Conservation (phyloP, 1,284 basidiomycete species). For the Fomitopsis betulina region DNA sequence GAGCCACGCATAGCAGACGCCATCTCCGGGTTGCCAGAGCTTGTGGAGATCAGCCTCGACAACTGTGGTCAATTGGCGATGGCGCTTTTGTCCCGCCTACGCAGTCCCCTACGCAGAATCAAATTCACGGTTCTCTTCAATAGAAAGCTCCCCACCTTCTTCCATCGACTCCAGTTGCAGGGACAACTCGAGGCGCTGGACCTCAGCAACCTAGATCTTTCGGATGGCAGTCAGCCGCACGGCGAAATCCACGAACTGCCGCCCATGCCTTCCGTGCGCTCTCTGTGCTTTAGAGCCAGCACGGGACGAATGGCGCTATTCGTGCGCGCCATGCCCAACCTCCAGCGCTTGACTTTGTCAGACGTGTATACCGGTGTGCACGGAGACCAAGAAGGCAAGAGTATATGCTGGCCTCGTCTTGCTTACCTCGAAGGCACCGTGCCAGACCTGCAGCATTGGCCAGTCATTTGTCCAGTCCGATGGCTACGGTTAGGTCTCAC, state of each 20-base stretch:
- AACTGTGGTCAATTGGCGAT: constrained; percentile 5
- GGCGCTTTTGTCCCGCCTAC: not conserved
- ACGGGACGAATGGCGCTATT: constrained; percentile 7
- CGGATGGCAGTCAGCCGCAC: constrained; percentile 3
- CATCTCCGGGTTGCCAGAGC: constrained; percentile 4
- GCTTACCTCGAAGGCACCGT: constrained; percentile 5
- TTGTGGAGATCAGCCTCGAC: constrained; percentile 5
- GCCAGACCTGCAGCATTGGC: constrained; percentile 6
- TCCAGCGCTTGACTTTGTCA: not conserved
- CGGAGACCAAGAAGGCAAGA: not conserved
- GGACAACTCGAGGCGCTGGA: constrained; percentile 2
- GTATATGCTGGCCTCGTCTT: constrained; percentile 3
- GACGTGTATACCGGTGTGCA: constrained; percentile 5
- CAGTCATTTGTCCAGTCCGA: constrained; percentile 4
- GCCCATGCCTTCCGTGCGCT: constrained; percentile 6
- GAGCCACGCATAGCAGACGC: constrained; percentile 7
- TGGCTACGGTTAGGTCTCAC: constrained; percentile 6
- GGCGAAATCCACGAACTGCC: constrained; percentile 7
- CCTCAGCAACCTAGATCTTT: constrained; percentile 4
- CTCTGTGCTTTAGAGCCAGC: constrained; percentile 2
- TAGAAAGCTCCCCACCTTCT: constrained; percentile 6
- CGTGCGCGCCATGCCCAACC: constrained; percentile 7
- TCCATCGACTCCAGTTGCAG: constrained; percentile 3
- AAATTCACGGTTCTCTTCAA: constrained; percentile 7
- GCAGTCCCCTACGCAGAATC: not conserved